Evolutionary conservation across 2,329 filamentous ascomycete genomes (phyloP).

Genomic region (Fusarium pseudoanthophilum): DNA sequence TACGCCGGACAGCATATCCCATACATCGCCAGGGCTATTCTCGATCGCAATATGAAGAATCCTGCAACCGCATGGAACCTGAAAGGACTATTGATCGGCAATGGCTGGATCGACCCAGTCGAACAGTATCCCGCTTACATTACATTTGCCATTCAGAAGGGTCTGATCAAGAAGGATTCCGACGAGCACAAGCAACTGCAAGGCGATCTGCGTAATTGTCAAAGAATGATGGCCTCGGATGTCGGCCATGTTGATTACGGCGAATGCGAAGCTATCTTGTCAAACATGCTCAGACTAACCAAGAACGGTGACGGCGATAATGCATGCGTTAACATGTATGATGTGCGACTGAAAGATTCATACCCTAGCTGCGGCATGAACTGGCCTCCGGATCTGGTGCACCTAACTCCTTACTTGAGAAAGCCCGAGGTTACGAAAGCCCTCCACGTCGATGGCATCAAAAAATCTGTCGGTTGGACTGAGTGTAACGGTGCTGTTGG

Average conservation of each 20-base stretch:
- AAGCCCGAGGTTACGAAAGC: slow-evolving; percentile 81
- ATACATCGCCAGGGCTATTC: slow-evolving; percentile 91
- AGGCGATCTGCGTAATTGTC: slow-evolving; percentile 74
- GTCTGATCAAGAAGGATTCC: slow-evolving; percentile 75
- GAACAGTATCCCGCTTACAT: slow-evolving; percentile 94
- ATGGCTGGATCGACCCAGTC: slow-evolving; percentile 92
- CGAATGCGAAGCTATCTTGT: slow-evolving; percentile 81
- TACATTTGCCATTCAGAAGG: slow-evolving; percentile 80
- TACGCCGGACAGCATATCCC: slow-evolving; percentile 98
- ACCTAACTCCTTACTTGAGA: slow-evolving; percentile 86
- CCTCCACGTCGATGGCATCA: slow-evolving; percentile 83
- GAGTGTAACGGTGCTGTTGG: slow-evolving; percentile 89
- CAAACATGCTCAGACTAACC: slow-evolving; percentile 75
- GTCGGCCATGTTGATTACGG: slow-evolving; percentile 69
- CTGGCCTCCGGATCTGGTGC: slow-evolving; percentile 88
- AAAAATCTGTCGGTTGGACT: slow-evolving; percentile 82
- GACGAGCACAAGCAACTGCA: slow-evolving; percentile 74
- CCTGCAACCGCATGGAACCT: slow-evolving; percentile 73
- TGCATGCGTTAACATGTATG: slow-evolving; percentile 94
- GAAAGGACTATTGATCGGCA: slow-evolving; percentile 89
- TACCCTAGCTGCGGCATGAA: slow-evolving; percentile 94
- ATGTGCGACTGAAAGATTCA: slow-evolving; percentile 83
- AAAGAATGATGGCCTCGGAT: slow-evolving; percentile 64
- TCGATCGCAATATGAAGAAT: slow-evolving; percentile 82
- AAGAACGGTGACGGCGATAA: slow-evolving; percentile 63